These are phyloP conservation scores for Ogataea glucozyma DNA, from an alignment of 805 yeast species.

Conservation along the genomic window DNA sequence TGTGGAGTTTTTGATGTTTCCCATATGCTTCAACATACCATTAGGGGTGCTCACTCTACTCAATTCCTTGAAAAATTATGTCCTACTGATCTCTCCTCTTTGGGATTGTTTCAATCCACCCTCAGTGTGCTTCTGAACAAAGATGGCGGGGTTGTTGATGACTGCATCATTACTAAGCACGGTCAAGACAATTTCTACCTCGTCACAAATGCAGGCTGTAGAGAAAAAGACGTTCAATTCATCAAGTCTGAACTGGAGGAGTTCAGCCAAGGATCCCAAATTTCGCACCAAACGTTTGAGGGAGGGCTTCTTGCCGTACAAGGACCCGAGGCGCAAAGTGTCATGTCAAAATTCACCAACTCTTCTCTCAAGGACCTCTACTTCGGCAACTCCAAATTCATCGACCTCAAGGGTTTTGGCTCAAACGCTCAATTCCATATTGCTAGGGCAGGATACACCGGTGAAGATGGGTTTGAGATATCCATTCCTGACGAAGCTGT, in stretches of 20 bases:
- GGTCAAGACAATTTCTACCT: conserved; percentile 72
- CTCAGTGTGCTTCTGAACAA: conserved; percentile 74
- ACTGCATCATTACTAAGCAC: conserved; percentile 88
- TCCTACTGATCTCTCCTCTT: conserved; percentile 75
- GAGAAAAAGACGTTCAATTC: conserved; percentile 75
- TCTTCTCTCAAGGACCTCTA: conserved; percentile 58
- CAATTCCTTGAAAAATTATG: conserved; percentile 75
- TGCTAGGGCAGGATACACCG: conserved; percentile 97
- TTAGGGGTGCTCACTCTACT: conserved; percentile 68
- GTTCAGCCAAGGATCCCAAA: conserved; percentile 31
- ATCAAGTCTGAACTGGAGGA: conserved; percentile 51
- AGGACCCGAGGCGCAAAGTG: conserved; percentile 81
- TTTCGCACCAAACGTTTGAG: conserved; percentile 49
- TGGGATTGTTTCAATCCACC: conserved; percentile 63
- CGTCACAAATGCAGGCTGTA: conserved; percentile 95
- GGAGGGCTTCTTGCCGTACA: conserved; percentile 87
- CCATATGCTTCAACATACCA: conserved; percentile 91
- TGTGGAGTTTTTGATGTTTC: conserved; percentile 96
- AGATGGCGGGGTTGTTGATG: conserved; percentile 84
- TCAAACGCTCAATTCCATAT: conserved; percentile 57
- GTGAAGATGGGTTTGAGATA: conserved; percentile 97
- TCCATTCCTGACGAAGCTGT: conserved; percentile 61
- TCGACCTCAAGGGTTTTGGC: conserved; percentile 43
- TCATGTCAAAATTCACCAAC: conserved; percentile 63
- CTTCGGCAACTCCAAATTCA: conserved; percentile 70